Evolutionary conservation across 2,329 filamentous ascomycete genomes (phyloP), one percentile per base, ranked within the genome.

Genomic region (Hypoxylon sp.): DNA sequence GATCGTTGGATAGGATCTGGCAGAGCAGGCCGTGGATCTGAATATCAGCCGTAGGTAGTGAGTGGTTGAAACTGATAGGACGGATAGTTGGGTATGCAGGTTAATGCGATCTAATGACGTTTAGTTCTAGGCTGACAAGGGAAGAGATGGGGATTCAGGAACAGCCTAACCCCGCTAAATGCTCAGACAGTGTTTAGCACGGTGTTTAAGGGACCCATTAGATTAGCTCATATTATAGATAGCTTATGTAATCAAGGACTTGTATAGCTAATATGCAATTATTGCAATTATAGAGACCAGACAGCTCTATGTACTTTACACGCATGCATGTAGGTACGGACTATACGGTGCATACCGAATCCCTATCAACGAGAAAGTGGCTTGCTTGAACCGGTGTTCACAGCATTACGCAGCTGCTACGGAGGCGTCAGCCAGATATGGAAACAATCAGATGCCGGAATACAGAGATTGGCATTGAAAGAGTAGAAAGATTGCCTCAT

Each of bases 51-150:
- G 19, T 43, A 45, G 43, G 55, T 34, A 13, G 30, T 36, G 23
- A 51, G 34, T 32, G 45, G 56, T n/a, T 63, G 60, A 55, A 60
- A 53, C 55, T 65, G 53, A 67, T 63, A 63, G 60, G 38, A 61
- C 49, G 53, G 66, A 63, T 64, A 62, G 51, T 67, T 63, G 55
- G 49, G 56, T 64, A 67, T 69, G 67, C 67, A 69, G 56, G 59
- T 69, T 67, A 67, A 64, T 59, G 67, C 67, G 52, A 67, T 69
- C 67, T 67, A 62, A 69, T 69, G 67, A 69, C 67, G 67, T 69
- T 43, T 69, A 60, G 63, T 55, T 57, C 59, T 23, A 45, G 67
- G 56, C 56, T 61, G 59, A 58, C 60, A 60, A 41, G 50, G 50
- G 46, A 60, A 43, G 43, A 23, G 19, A 41, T 36, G n/a, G 5